Percentiles rank a stretch among this genome's conserved stretches.
These are phyloP conservation scores for Paracorniculantispora psalliotae DNA, from an alignment of 2,329 filamentous ascomycete genomes.

Conservation along the genomic window DNA sequence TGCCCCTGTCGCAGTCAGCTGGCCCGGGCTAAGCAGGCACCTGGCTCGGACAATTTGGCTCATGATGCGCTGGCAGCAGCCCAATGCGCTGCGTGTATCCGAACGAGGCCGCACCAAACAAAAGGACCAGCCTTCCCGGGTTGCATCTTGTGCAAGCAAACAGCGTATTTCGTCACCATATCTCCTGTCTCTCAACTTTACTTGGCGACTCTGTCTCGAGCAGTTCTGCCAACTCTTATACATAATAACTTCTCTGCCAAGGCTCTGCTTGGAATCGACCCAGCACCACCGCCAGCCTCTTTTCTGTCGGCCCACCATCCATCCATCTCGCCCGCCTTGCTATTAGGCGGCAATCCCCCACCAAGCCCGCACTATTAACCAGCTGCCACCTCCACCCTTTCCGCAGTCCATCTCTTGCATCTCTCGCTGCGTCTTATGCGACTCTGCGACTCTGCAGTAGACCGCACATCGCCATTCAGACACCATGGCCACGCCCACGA, in stretches of 20 bases:
- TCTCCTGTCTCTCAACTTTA: neutral
- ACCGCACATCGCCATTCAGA: constrained; percentile 3
- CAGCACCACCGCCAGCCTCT: neutral
- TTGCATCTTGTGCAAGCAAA: neutral
- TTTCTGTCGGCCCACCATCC: neutral
- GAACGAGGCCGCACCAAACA: neutral
- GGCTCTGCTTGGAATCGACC: neutral
- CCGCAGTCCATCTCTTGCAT: constrained; percentile 1
- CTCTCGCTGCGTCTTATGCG: constrained; percentile 2
- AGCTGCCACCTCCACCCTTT: constrained; percentile 8
- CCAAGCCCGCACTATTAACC: neutral
- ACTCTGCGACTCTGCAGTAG: neutral
- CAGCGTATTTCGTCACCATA: neutral
- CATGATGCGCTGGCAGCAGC: constrained; percentile 13
- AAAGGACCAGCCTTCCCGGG: neutral
- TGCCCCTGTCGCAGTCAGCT: constrained; percentile 4
- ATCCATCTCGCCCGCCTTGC: neutral
- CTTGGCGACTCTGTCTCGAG: neutral
- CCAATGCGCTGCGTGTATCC: neutral
- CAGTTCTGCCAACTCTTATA: neutral
- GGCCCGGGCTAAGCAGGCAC: constrained; percentile 2
- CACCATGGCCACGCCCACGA: constrained; percentile 24
- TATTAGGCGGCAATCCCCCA: constrained; percentile 9
- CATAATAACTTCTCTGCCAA: neutral
- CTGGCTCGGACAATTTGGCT: constrained; percentile 4